Evolutionary conservation across 2,329 filamentous ascomycete genomes (phyloP).

Genomic region (Niveomyces coronatus): DNA sequence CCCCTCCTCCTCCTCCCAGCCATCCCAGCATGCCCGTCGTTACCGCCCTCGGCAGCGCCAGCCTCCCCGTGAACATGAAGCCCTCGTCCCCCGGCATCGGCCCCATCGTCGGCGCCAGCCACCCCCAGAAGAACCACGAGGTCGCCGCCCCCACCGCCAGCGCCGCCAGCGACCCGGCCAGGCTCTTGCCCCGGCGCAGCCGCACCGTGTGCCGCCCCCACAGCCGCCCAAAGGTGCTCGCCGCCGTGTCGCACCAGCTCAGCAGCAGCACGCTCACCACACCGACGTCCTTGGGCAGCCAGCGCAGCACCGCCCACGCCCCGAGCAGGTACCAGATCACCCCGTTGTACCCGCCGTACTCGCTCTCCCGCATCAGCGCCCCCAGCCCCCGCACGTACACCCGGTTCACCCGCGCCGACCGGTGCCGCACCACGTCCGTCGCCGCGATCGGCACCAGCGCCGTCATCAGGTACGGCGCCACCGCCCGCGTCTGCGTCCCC

Average conservation of each 20-base stretch:
- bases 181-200: constrained; percentile 77
- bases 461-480: constrained; percentile 75
- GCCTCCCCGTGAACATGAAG: constrained; percentile 66
- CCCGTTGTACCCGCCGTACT: constrained; percentile 89
- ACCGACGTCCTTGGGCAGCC: constrained; percentile 87
- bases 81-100: constrained; percentile 58
- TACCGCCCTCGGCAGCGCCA: constrained; percentile 56
- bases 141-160: constrained; percentile 74
- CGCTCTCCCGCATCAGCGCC: constrained; percentile 92
- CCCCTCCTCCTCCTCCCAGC: too few species aligned
- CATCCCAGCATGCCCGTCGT: too few species aligned
- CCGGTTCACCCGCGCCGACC: constrained; percentile 70
- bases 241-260: constrained; percentile 96
- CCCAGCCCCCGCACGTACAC: constrained; percentile 78
- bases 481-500: constrained; percentile 64
- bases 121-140: constrained; percentile 81
- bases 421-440: constrained; percentile 74
- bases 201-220: constrained; percentile 84
- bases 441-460: constrained; percentile 75
- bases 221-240: constrained; percentile 82
- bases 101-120: constrained; percentile 59
- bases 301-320: constrained; percentile 73
- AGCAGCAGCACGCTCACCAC: constrained; percentile 83
- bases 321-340: constrained; percentile 95
- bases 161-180: constrained; percentile 80